A percentile compares a stretch with the other conserved stretches of the same genome.
Conservation (phyloP, 2,329 filamentous ascomycete species). For the Diaporthe amygdali region DNA sequence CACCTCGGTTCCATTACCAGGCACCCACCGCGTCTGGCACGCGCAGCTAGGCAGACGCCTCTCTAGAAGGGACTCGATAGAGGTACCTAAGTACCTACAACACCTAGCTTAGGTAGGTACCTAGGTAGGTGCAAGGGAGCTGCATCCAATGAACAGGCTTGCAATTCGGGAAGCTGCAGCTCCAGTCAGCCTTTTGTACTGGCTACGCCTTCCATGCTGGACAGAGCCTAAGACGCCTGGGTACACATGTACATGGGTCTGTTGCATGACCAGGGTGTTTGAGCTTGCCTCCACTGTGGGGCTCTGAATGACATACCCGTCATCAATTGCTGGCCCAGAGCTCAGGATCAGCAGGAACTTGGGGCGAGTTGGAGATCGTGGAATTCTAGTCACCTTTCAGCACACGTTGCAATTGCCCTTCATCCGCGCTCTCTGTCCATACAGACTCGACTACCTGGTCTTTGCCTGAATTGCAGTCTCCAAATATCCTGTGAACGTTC, state of each 20-base stretch:
- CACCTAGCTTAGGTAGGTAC: background rate
- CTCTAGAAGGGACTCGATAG: background rate
- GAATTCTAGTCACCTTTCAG: background rate
- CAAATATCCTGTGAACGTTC: background rate
- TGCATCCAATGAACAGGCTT: background rate
- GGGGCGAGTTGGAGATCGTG: slow-evolving; percentile 9
- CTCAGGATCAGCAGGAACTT: slow-evolving; percentile 17
- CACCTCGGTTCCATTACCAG: background rate
- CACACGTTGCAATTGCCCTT: background rate
- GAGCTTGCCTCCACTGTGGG: slow-evolving; percentile 22
- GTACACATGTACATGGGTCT: background rate
- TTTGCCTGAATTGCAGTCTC: background rate
- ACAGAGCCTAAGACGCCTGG: background rate
- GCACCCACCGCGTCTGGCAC: slow-evolving; percentile 22
- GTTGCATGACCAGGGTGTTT: background rate
- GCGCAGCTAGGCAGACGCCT: slow-evolving; percentile 24
- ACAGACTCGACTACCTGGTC: too few relatives aligned
- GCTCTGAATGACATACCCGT: slow-evolving; percentile 21
- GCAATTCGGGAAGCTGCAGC: slow-evolving; percentile 1
- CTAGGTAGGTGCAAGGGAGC: background rate
- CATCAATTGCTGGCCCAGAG: slow-evolving; percentile 22
- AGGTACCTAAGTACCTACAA: background rate
- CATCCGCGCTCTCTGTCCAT: too few relatives aligned
- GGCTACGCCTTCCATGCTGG: background rate
- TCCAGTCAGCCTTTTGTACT: background rate